Percentiles rank a stretch among this genome's conserved stretches.
Evolutionary conservation across 176 grass and related monocot species (phyloP).

Genomic region (Pontederia crassipes): DNA sequence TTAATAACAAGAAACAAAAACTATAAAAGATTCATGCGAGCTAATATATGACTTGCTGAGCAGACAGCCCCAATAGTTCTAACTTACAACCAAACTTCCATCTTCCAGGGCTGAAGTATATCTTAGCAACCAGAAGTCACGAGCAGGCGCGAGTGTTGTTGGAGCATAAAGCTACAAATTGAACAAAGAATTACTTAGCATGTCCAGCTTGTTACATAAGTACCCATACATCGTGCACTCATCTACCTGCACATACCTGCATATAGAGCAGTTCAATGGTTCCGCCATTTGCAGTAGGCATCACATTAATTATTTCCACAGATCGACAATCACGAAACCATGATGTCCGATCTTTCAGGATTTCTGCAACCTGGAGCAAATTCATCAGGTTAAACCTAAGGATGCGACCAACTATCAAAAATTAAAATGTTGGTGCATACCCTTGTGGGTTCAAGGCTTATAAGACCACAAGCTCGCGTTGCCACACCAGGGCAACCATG

Average conservation of each 20-base stretch:
- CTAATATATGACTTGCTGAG: background rate
- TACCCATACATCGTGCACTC: background rate
- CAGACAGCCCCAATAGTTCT: background rate
- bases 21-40: background rate
- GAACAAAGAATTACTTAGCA: background rate
- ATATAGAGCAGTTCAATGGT: slow-evolving; percentile 90
- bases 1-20: background rate
- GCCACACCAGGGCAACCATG: slow-evolving; percentile 81
- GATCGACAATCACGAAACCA: slow-evolving; percentile 80
- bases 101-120: slow-evolving; percentile 88
- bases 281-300: slow-evolving; percentile 61
- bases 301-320: slow-evolving; percentile 61
- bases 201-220: background rate
- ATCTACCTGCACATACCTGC: slow-evolving; percentile 36
- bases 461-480: slow-evolving; percentile 83
- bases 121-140: slow-evolving; percentile 88
- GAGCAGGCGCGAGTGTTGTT: slow-evolving; percentile 66
- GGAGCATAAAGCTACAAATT: slow-evolving; percentile 61
- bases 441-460: slow-evolving; percentile 86
- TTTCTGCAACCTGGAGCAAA: slow-evolving; percentile 63
- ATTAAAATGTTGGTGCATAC: slow-evolving; percentile 24
- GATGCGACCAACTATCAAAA: background rate
- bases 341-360: slow-evolving; percentile 71
- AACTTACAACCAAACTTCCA: slow-evolving; percentile 72
- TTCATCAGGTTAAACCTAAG: background rate